phyloP scores from a whole-genome alignment of 83 land plant genomes.

The Diphasiastrum complanatum region DNA sequence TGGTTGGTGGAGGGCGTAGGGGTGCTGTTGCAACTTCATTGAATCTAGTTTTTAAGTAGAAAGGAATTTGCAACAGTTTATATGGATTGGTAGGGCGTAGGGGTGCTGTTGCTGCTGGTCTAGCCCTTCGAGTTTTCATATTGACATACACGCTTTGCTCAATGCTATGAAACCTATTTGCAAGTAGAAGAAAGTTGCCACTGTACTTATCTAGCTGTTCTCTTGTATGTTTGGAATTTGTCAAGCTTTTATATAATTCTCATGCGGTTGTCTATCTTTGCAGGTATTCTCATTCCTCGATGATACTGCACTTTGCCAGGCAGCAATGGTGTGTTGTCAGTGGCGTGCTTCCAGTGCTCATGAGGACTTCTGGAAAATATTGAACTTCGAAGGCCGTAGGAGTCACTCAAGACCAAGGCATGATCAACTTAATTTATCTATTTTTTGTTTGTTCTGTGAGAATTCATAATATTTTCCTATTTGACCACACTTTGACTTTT shows the following conservation, averaged over 20 bases:
- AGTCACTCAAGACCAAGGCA: constrained; percentile 63
- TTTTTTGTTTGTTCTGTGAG: neutral
- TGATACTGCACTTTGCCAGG: constrained; percentile 58
- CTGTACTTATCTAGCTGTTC: no score
- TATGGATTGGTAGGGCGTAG: neutral
- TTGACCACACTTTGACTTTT: neutral
- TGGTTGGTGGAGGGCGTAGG: no score
- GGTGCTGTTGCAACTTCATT: no score
- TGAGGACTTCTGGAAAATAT: constrained; percentile 93
- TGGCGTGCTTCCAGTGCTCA: constrained; percentile 87
- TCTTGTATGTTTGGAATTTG: no score
- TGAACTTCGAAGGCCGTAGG: constrained; percentile 68
- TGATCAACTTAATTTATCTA: neutral
- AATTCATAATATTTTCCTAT: neutral
- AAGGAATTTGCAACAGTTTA: neutral
- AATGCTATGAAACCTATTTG: no score
- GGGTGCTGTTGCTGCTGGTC: neutral
- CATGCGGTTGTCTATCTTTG: constrained; percentile 1
- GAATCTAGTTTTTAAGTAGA: no score
- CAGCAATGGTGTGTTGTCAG: constrained; percentile 81
- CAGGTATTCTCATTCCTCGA: constrained; percentile 93
- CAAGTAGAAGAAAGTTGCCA: no score
- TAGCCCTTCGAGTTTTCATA: no score
- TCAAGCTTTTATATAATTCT: neutral
- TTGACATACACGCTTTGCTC: no score